These are phyloP conservation scores for Osmanthus fragrans DNA, from an alignment of 257 asterid genomes.

Conservation along the genomic window DNA sequence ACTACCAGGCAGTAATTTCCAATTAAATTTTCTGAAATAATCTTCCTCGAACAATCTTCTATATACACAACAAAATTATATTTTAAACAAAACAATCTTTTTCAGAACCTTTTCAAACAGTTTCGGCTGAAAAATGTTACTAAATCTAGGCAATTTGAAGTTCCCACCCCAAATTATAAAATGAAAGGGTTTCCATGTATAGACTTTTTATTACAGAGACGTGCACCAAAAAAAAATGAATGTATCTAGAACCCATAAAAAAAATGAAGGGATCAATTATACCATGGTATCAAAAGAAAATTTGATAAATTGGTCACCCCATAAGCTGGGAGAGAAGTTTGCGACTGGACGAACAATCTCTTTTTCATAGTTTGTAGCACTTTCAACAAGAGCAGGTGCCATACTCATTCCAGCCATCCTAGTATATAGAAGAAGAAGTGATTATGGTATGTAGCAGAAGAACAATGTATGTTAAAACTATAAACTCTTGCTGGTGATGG, in stretches of 20 bases:
- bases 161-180: neutral
- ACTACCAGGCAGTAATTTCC: no score
- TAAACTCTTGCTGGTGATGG: neutral
- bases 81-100: no score
- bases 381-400: neutral
- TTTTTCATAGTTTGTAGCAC: neutral
- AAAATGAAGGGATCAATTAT: neutral
- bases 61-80: no score
- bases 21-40: no score
- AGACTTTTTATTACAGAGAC: no score
- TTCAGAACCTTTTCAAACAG: neutral
- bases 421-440: neutral
- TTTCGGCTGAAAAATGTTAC: no score
- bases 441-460: neutral
- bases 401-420: neutral
- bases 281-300: neutral
- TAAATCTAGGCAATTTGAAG: no score
- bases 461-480: neutral
- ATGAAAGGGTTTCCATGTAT: neutral
- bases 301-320: neutral
- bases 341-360: neutral
- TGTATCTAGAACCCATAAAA: neutral
- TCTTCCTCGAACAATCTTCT: no score
- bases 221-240: no score
- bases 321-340: neutral